These are phyloP conservation scores for Ampelocalamus luodianensis DNA, from an alignment of 176 grass and related monocot genomes.

Conservation along the genomic window DNA sequence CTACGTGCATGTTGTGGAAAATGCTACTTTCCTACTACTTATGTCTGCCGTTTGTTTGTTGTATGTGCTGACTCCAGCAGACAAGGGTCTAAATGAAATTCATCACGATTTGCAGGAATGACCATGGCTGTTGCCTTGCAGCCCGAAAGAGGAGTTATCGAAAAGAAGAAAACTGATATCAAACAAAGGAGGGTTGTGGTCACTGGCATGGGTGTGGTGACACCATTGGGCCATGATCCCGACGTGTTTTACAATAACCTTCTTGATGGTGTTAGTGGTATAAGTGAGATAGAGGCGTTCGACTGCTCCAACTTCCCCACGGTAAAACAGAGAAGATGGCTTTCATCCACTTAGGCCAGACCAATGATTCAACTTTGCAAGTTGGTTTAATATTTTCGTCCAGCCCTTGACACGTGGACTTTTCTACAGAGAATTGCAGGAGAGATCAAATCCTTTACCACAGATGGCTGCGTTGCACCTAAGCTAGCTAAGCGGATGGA, in stretches of 20 bases:
- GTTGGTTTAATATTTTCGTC: conserved; percentile 12
- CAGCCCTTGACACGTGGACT: conserved; percentile 32
- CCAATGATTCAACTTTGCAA: conserved; percentile 33
- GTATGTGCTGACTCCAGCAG: conserved; percentile 18
- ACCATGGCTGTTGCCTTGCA: conserved; percentile 84
- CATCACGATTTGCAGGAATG: conserved; percentile 61
- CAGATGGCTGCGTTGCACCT: conserved; percentile 85
- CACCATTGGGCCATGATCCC: conserved; percentile 93
- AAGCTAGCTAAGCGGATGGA: conserved; percentile 95
- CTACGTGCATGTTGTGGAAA: conserved; percentile 14
- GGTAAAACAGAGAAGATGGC: conserved; percentile 48
- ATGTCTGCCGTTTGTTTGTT: conserved; percentile 7
- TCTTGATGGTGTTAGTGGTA: conserved; percentile 81
- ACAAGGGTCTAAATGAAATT: conserved; percentile 33
- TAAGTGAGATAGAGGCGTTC: conserved; percentile 91
- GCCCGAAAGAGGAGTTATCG: conserved; percentile 62
- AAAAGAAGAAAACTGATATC: conserved; percentile 69
- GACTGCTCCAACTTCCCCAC: conserved; percentile 95
- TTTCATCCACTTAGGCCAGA: conserved; percentile 16
- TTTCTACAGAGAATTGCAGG: conserved; percentile 91
- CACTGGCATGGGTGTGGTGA: conserved; percentile 96
- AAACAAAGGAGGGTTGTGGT: conserved; percentile 93
- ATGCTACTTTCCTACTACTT: conserved; percentile 15
- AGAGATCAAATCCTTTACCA: conserved; percentile 94
- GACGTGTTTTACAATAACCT: conserved; percentile 95